Evolutionary conservation across 2,329 filamentous ascomycete species (phyloP), one percentile per base, ranked within the genome.

Genomic region (Zasmidium citrigriseum): DNA sequence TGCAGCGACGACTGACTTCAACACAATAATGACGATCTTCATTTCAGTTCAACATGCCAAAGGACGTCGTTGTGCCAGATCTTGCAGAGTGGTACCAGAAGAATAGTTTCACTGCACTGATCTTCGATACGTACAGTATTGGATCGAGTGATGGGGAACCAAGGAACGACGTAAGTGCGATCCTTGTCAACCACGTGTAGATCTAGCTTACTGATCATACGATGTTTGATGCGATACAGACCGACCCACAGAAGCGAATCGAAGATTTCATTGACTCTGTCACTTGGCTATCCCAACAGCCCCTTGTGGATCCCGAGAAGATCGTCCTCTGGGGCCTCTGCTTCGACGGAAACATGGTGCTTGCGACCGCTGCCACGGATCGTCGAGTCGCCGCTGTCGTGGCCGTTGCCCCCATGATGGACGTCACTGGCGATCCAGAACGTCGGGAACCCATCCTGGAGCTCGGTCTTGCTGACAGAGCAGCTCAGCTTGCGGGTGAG

Each of bases 291-390:
- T 41, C 29, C 10, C 24, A 52, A n/a, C 20, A 52, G 11, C 22
- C 48, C 21, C 24, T 52, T 3, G 48, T 52, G 11, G 48, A 52
- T 5, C 24, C 24, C 12, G 48, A 27, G n/a, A 52, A 41, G 21
- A 52, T 52, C 25, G 48, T 41, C 4, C 48, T 52, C 11, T 52
- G 48, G 48, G 48, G 48, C 21, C 29, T 52, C n/a, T 52, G 48
- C 48, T 52, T 52, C 18, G 48, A 41, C 24, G 48, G 48, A 4
- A 52, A 52, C 29, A 41, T 52, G 11, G 34, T 41, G 24, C 48
- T 52, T 7, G 24, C 48, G 10, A 41, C 48, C 9, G 29, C 48
- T 16, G 48, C 48, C 5, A 5, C 29, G 5, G 48, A 52, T 18
- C 29, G 29, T 4, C 21, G 48, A 27, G 48, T 52, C 12, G 24